Evolutionary conservation across 495 filamentous ascomycete genomes (phyloP).

Genomic region (Rostrohypoxylon terebratum): DNA sequence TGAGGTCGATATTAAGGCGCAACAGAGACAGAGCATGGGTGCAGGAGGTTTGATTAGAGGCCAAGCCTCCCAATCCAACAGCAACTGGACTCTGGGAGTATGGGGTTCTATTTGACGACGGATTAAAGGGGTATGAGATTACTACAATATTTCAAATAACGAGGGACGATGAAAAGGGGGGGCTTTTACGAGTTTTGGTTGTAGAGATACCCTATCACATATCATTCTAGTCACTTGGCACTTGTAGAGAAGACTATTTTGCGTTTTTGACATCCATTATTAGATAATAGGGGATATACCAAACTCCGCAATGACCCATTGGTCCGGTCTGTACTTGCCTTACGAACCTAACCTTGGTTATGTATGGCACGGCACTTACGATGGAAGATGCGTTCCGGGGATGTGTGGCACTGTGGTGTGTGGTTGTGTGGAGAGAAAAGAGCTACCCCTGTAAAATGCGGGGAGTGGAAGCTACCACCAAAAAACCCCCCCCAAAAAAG

Average conservation of each 20-base stretch:
- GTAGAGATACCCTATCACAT: constrained; percentile 43
- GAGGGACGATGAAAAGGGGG: background rate
- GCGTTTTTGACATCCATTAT: background rate
- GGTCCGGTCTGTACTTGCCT: background rate
- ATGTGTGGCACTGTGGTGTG: no score
- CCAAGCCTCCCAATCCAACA: constrained; percentile 66
- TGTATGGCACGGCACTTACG: background rate
- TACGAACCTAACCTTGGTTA: constrained; percentile 5
- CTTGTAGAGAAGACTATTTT: constrained; percentile 11
- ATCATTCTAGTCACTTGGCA: constrained; percentile 14
- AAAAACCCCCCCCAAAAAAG: constrained; percentile 44
- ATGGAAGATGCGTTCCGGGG: background rate
- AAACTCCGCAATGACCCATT: background rate
- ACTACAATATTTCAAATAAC: background rate
- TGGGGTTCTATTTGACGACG: constrained; percentile 68
- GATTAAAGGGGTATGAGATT: background rate
- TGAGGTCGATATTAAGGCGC: constrained; percentile 67
- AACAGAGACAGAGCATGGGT: constrained; percentile 70
- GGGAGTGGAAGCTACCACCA: constrained; percentile 39
- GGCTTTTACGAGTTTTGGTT: constrained; percentile 21
- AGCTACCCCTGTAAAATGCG: constrained; percentile 44
- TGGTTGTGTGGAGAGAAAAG: constrained; percentile 10
- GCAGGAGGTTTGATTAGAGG: constrained; percentile 65
- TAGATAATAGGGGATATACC: background rate
- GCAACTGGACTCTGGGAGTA: constrained; percentile 81